A percentile compares a stretch with the other conserved stretches of the same genome.
Evolutionary conservation across 2,329 filamentous ascomycete species (phyloP).

Genomic region (Helotiales sp.): DNA sequence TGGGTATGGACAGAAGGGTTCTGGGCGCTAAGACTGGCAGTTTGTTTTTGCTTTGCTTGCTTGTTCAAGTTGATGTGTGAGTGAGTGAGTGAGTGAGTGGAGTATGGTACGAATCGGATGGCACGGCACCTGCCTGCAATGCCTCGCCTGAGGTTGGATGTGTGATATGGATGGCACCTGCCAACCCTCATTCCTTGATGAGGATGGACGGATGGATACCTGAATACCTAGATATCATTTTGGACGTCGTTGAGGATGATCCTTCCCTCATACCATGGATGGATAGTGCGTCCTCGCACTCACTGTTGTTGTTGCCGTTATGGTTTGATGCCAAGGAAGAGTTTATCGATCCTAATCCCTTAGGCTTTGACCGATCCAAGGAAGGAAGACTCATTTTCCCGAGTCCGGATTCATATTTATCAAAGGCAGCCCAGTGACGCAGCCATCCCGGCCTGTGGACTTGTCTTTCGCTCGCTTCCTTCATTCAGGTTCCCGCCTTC

Average conservation of each 20-base stretch:
- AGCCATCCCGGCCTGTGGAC: background rate
- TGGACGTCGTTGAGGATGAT: background rate
- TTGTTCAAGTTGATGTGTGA: background rate
- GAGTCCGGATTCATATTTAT: background rate
- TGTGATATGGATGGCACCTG: conserved; percentile 5
- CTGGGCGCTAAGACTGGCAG: background rate
- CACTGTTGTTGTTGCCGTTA: background rate
- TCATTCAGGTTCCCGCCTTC: background rate
- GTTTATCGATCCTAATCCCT: background rate
- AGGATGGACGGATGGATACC: background rate
- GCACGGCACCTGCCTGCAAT: background rate
- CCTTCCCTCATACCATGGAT: conserved; percentile 2
- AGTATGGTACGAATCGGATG: background rate
- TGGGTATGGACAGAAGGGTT: background rate
- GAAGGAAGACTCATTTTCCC: background rate
- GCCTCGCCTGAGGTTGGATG: conserved; percentile 5
- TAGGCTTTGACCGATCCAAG: background rate
- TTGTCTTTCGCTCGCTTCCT: background rate
- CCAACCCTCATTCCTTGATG: background rate
- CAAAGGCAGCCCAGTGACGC: background rate
- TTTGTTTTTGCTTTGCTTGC: background rate
- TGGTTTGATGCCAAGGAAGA: background rate
- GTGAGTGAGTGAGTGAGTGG: background rate
- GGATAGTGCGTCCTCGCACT: background rate
- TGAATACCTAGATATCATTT: background rate